A percentile compares a stretch with the other conserved stretches of the same genome.
Conservation (phyloP, 1,284 basidiomycete species). For the Hypsizygus ulmarius region DNA sequence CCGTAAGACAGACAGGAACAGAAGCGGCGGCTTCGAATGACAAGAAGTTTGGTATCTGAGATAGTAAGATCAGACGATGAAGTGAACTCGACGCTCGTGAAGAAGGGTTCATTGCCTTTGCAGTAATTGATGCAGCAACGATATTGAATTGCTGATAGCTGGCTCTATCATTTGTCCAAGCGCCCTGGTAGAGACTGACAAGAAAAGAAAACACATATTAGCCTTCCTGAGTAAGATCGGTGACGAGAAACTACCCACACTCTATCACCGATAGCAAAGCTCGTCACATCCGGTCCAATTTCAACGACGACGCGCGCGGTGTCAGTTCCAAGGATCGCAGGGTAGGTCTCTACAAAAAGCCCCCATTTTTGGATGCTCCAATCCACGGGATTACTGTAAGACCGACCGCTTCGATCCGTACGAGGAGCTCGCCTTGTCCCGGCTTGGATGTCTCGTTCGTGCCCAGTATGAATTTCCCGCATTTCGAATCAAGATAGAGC, state of each 20-base stretch:
- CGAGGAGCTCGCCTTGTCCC: conserved; percentile 36
- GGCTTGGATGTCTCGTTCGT: conserved; percentile 31
- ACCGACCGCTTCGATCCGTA: conserved; percentile 35
- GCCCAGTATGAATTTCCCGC: conserved; percentile 9
- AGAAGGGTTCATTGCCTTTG: conserved; percentile 34
- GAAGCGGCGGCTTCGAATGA: conserved; percentile 43
- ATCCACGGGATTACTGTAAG: conserved; percentile 38
- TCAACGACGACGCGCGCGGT: conserved; percentile 51
- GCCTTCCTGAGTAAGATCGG: too few relatives aligned
- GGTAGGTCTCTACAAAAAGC: conserved; percentile 24
- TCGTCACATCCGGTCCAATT: conserved; percentile 45
- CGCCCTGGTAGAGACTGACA: conserved; percentile 39
- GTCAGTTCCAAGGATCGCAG: conserved; percentile 51
- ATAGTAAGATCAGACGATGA: background rate
- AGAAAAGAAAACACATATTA: too few relatives aligned
- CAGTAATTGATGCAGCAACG: conserved; percentile 36
- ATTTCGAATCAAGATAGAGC: conserved; percentile 13
- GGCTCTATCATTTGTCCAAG: conserved; percentile 34
- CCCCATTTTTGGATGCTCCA: conserved; percentile 16
- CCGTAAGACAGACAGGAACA: conserved; percentile 37
- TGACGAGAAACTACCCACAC: conserved; percentile 43
- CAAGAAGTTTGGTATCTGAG: conserved; percentile 38
- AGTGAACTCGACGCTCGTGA: background rate
- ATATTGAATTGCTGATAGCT: conserved; percentile 52
- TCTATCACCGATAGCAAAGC: conserved; percentile 50